Evolutionary conservation across 108 stramenopile species (phyloP).

Genomic region (Nitzschia palea): DNA sequence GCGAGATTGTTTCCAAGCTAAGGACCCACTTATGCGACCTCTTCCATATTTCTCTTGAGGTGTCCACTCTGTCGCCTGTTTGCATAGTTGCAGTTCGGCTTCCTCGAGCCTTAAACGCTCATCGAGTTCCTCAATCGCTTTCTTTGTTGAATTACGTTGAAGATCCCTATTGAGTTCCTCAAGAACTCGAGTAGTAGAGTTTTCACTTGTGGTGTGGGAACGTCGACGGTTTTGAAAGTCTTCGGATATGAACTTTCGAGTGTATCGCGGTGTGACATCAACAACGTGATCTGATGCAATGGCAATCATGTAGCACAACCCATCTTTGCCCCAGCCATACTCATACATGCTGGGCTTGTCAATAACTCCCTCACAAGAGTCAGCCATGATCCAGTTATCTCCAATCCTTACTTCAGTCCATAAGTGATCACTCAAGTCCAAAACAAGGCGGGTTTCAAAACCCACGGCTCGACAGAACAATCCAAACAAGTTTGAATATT

Average conservation of each 20-base stretch:
- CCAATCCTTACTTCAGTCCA: conserved; percentile 91
- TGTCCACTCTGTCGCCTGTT: conserved; percentile 43
- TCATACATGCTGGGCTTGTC: conserved; percentile 97
- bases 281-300: conserved; percentile 64
- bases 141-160: conserved; percentile 5
- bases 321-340: conserved; percentile 95
- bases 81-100: conserved; percentile 17
- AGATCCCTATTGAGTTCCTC: conserved; percentile 42
- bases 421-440: conserved; percentile 98
- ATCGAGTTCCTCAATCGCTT: conserved; percentile 25
- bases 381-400: conserved; percentile 87
- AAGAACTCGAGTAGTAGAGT: conserved; percentile 25
- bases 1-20: conserved; percentile 69
- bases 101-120: conserved; percentile 26
- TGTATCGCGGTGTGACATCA: conserved; percentile 93
- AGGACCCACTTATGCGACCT: conserved; percentile 68
- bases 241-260: conserved; percentile 55
- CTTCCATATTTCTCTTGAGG: conserved; percentile 38
- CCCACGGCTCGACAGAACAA: conserved; percentile 82
- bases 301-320: conserved; percentile 75
- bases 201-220: conserved; percentile 44
- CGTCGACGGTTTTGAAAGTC: conserved; percentile 72
- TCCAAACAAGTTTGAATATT: conserved; percentile 97
- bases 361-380: conserved; percentile 93
- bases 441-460: conserved; percentile 90